These are phyloP conservation scores for Candida sojae DNA, from an alignment of 1,139 yeast species.

Conservation along the genomic window DNA sequence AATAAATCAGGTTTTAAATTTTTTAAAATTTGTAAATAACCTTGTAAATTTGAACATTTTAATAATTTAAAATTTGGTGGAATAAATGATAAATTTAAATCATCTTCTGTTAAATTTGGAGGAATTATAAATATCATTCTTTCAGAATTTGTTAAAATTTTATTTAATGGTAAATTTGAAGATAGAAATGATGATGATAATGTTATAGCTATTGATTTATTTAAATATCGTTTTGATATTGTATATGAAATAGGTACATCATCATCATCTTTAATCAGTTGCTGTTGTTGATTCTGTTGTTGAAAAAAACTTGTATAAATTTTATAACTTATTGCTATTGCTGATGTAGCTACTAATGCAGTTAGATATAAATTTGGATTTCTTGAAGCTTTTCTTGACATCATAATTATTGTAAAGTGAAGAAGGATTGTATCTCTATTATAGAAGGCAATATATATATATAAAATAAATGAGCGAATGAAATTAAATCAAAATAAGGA, in stretches of 20 bases:
- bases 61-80: conserved; percentile 43
- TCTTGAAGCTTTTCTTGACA: conserved; percentile 18
- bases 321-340: conserved; percentile 37
- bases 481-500: too few species aligned
- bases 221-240: conserved; percentile 25
- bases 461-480: background rate
- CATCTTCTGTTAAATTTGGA: conserved; percentile 46
- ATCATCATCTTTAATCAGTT: background rate
- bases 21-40: conserved; percentile 43
- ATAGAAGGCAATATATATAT: background rate
- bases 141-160: conserved; percentile 35
- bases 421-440: background rate
- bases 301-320: conserved; percentile 25
- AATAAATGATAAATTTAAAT: conserved; percentile 29
- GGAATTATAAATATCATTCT: conserved; percentile 51
- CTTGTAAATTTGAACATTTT: conserved; percentile 44
- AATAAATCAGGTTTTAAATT: conserved; percentile 46
- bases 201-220: conserved; percentile 44
- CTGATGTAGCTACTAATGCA: conserved; percentile 40
- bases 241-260: conserved; percentile 11
- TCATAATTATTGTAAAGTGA: background rate
- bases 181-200: conserved; percentile 45
- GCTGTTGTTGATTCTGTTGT: too few species aligned
- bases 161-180: conserved; percentile 41
- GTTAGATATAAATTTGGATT: conserved; percentile 37